A percentile compares a stretch with the other conserved stretches of the same genome.
Evolutionary conservation across 169 alveolate genomes (phyloP).

Genomic region (Plasmodium coatneyi): DNA sequence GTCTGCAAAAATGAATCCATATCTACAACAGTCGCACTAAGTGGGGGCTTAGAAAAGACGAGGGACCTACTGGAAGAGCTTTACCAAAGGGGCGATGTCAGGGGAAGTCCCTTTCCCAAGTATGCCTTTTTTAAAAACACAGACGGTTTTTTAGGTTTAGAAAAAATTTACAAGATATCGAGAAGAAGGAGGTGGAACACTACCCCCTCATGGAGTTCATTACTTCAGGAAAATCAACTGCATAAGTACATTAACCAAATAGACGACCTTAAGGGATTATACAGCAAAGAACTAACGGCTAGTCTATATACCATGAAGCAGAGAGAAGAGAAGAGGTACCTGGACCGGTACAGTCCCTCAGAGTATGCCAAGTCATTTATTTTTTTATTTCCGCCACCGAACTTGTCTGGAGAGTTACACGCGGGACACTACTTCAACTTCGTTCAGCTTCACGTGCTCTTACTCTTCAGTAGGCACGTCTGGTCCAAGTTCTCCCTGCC

Average conservation of each 20-base stretch:
- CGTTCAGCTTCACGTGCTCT: conserved; percentile 10
- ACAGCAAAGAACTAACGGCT: background rate
- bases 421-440: conserved; percentile 58
- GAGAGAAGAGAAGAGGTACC: background rate
- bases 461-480: conserved; percentile 24
- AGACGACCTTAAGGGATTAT: conserved; percentile 1
- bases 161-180: background rate
- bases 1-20: background rate
- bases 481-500: conserved; percentile 5
- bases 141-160: background rate
- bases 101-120: background rate
- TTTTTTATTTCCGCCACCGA: conserved; percentile 47
- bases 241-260: background rate
- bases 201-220: background rate
- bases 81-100: background rate
- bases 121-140: background rate
- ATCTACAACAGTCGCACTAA: background rate
- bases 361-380: conserved; percentile 29
- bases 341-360: background rate
- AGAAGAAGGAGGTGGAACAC: background rate
- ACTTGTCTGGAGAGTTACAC: conserved; percentile 52
- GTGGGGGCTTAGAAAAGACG: background rate
- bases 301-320: conserved; percentile 3
- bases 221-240: background rate
- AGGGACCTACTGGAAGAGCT: background rate